These are phyloP conservation scores for Olyra latifolia DNA, from an alignment of 176 grass and related monocot genomes.

Conservation along the genomic window DNA sequence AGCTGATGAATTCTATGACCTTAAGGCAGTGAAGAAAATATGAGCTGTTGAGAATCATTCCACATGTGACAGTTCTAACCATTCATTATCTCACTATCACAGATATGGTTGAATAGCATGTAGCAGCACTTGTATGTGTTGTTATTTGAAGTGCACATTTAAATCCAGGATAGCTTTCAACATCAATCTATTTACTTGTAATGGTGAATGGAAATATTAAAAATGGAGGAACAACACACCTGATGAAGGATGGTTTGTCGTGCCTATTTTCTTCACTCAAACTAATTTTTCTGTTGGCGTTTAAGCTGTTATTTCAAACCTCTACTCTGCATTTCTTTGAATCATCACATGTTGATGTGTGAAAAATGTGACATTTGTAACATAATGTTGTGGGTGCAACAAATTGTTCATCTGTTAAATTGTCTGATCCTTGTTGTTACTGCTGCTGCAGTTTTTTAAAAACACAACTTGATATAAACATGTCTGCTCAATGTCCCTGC, in stretches of 20 bases:
- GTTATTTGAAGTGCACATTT: conserved; percentile 4
- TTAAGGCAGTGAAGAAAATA: conserved; percentile 6
- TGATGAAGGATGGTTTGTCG: not conserved
- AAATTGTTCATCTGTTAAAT: not conserved
- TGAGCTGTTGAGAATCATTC: not conserved
- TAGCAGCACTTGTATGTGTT: not conserved
- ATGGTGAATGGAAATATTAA: not conserved
- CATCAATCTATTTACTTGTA: not conserved
- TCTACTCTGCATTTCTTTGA: not conserved
- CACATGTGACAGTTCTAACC: not conserved
- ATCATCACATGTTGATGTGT: not conserved
- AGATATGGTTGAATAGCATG: conserved; percentile 14
- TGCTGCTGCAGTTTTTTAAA: not conserved
- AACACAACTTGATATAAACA: not conserved
- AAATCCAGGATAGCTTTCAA: not conserved
- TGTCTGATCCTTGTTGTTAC: not conserved
- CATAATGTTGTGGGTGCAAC: not conserved
- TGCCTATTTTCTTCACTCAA: not conserved
- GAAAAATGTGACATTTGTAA: not conserved
- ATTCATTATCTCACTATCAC: not conserved
- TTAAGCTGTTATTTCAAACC: not conserved
- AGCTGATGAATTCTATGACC: not conserved
- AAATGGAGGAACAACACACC: not conserved
- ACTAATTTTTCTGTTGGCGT: not conserved
- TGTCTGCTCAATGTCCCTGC: not conserved